Conservation (phyloP, 164 flowering plant species). For the Annona squamosa region DNA sequence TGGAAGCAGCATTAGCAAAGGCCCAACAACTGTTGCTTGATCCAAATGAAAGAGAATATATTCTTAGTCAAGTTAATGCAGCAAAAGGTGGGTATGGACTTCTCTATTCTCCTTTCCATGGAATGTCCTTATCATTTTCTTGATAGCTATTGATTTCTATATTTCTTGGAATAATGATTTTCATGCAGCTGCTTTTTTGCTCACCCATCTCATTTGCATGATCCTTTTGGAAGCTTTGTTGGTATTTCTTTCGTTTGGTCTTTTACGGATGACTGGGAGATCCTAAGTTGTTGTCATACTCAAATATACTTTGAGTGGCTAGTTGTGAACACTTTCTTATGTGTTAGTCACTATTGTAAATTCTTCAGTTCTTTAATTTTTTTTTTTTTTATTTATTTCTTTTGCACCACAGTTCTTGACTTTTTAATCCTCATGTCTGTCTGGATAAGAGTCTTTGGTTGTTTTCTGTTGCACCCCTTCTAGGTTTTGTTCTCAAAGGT, state of each 20-base stretch:
- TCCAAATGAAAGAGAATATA: slow-evolving; percentile 82
- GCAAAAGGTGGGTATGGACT: slow-evolving; percentile 75
- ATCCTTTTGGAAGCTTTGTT: neutral
- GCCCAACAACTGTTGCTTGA: slow-evolving; percentile 91
- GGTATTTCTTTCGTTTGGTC: neutral
- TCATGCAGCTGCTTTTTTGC: neutral
- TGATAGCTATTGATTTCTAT: neutral
- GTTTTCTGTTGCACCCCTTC: neutral
- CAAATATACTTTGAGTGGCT: neutral
- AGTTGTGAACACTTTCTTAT: neutral
- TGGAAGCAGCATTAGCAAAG: slow-evolving; percentile 81
- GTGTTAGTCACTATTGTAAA: neutral
- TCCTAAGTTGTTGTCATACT: neutral
- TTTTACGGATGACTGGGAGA: neutral
- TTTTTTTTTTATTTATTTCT: too few species aligned
- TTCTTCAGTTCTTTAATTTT: neutral
- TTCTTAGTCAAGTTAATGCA: slow-evolving; percentile 74
- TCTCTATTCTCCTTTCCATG: slow-evolving; percentile 4
- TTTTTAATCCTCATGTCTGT: too few species aligned
- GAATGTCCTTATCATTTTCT: neutral
- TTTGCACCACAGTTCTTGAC: neutral
- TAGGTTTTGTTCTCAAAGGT: neutral
- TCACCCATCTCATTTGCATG: neutral
- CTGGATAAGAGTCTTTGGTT: neutral
- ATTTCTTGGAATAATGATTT: neutral